Conservation (phyloP, 148 eudicot species). For the Arctostaphylos glauca region DNA sequence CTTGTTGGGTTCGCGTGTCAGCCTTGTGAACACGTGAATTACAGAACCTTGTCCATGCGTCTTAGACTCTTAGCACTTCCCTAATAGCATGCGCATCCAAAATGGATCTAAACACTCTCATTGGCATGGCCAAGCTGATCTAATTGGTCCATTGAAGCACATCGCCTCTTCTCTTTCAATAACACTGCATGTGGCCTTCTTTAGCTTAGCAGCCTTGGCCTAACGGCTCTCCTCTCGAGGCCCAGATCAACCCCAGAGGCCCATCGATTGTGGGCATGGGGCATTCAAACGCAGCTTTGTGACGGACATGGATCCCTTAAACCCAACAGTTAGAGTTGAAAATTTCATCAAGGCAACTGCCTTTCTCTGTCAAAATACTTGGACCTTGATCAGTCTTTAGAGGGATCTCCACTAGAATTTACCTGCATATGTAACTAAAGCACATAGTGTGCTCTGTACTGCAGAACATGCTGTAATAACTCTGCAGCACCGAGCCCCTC, state of each 20-base stretch:
- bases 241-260: neutral
- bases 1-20: neutral
- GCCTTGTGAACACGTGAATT: neutral
- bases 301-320: neutral
- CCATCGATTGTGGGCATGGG: neutral
- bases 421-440: neutral
- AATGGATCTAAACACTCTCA: neutral
- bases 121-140: neutral
- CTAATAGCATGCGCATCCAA: neutral
- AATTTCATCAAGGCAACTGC: neutral
- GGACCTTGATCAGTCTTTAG: neutral
- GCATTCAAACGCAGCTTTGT: neutral
- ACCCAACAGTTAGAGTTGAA: neutral
- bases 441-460: neutral
- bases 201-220: neutral
- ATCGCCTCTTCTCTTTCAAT: neutral
- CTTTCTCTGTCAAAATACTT: neutral
- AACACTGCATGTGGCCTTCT: neutral
- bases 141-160: neutral
- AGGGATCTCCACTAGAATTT: neutral
- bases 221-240: too few species aligned
- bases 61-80: neutral
- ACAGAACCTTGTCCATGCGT: neutral
- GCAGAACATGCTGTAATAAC: neutral
- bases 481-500: neutral